Base-by-base conservation (phyloP, 1,139 yeast species). In the Geotrichum bryndzae region DNA sequence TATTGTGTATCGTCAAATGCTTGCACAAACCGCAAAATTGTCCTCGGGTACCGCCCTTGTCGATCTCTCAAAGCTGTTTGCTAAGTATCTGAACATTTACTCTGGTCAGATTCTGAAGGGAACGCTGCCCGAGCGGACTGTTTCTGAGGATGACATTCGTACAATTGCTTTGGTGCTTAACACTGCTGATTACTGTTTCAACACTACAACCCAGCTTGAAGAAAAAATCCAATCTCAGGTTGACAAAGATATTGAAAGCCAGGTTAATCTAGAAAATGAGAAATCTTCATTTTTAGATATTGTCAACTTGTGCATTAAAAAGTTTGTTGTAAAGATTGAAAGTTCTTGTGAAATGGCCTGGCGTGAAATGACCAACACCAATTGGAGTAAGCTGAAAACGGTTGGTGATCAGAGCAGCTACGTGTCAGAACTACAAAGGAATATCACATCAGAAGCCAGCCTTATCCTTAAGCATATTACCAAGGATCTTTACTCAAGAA, bases 141-240 rank as follows among this genome's bases (percentile, higher is more conserved):
- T 75, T 10, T 79, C 77, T 6, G 78, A 77, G 50, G 95, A 88
- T 66, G 86, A 89, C 0, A 77, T 89, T 31, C 82, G 81, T 59
- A 83, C 88, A 62, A 80, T 89, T 1, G 86, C 96, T 33, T 77
- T 90, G 73, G 82, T 91, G 11, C 75, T 94, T 41, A 90, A 91
- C 68, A 94, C 99, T 0, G 91, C 96, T 0, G 97, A 94, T 70
- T 94, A 92, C 73, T 86, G 96, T 64, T 82, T 89, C 35, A 80
- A 84, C 22, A 94, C 97, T 6, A 84, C 87, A 2, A 82, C 81
- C 23, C 97, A 94, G 71, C 77, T 94, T 59, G 90, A 85, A 68
- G 88, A 86, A 52, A 84, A 83, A 67, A 75, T 94, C 58, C 72
- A 76, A 13, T 81, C 80, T 25, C 75, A 85, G 50, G 78, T 85